Evolutionary conservation across 352 stramenopile species (phyloP).

Genomic region (Globisporangium lucens): DNA sequence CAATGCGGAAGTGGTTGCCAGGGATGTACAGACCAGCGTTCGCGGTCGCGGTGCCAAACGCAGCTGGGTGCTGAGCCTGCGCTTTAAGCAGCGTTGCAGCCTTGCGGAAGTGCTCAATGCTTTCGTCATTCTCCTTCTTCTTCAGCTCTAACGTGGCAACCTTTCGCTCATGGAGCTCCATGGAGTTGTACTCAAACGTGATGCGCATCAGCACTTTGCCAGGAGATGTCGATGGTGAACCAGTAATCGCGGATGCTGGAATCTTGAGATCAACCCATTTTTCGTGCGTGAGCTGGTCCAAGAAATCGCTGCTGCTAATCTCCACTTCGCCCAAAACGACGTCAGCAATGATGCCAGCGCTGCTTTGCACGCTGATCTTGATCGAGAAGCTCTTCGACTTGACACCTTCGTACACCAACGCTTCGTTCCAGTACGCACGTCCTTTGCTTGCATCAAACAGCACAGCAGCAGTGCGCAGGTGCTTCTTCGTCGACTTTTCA

Average conservation of each 20-base stretch:
- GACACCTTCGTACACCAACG: conserved; percentile 54
- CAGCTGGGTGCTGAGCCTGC: conserved; percentile 52
- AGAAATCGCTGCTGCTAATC: conserved; percentile 42
- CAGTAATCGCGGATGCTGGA: conserved; percentile 24
- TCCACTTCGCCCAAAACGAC: conserved; percentile 66
- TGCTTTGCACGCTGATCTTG: conserved; percentile 60
- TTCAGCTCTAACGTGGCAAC: conserved; percentile 40
- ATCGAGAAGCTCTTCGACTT: conserved; percentile 69
- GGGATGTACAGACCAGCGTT: conserved; percentile 70
- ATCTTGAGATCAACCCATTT: conserved; percentile 53
- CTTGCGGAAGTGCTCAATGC: conserved; percentile 57
- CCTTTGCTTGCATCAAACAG: conserved; percentile 18
- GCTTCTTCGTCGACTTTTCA: conserved; percentile 71
- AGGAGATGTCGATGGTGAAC: conserved; percentile 16
- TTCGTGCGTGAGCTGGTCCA: conserved; percentile 57
- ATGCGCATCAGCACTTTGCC: conserved; percentile 56
- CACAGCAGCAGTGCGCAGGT: conserved; percentile 40
- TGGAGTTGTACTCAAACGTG: conserved; percentile 55
- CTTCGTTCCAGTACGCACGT: conserved; percentile 44
- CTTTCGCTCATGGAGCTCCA: conserved; percentile 36
- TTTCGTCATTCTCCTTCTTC: conserved; percentile 67
- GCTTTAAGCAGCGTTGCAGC: conserved; percentile 54
- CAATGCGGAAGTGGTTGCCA: conserved; percentile 61
- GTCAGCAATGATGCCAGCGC: conserved; percentile 57
- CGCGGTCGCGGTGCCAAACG: conserved; percentile 53